Evolutionary conservation across 441 rosid species (phyloP), one percentile per base, ranked within the genome.

Genomic region (Populus hybrid): DNA sequence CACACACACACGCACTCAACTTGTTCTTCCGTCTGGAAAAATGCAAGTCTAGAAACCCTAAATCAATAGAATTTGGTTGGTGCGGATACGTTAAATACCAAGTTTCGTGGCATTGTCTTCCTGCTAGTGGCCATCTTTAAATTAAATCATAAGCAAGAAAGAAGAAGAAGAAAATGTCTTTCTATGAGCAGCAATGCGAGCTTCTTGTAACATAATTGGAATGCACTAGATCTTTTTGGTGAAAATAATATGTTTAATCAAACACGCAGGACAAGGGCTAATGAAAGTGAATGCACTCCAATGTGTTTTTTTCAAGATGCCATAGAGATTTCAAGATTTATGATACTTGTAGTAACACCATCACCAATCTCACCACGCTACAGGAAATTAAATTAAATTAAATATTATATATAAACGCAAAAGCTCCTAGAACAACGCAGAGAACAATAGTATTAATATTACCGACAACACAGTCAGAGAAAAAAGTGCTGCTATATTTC

Each of bases 371-470:
- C 36, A 75, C 65, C 21, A 74, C 23, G 10, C 9, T 74, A 69
- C 80, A 57, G 35, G 30, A 28, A 69, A 26, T 0, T 18, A 14
- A 21, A 16, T 32, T 32, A 32, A 32, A 32, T 21, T 16, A 42
- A 77, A 73, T 76, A 35, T 7, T 9, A 32, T 40, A 76, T 18
- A 35, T 26, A 69, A 35, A 64, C 1, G 19, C 1, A 14, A 30
- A 14, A 30, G 18, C 6, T 8, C 35, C 34, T 70, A 77, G 79
- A 77, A 77, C 63, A 50, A 66, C 65, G 66, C 19, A 68, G 71
- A 63, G 35, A 28, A 1, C 5, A 32, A n/a, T 12, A 30, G 69
- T 23, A 53, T 65, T 23, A 28, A 67, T 26, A 35, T 21, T 28
- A 69, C 40, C 6, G 69, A 69, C 82, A 50, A 34, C 3, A 11